Evolutionary conservation across 306 rosid species (phyloP).

Genomic region (Glycine tomentella): DNA sequence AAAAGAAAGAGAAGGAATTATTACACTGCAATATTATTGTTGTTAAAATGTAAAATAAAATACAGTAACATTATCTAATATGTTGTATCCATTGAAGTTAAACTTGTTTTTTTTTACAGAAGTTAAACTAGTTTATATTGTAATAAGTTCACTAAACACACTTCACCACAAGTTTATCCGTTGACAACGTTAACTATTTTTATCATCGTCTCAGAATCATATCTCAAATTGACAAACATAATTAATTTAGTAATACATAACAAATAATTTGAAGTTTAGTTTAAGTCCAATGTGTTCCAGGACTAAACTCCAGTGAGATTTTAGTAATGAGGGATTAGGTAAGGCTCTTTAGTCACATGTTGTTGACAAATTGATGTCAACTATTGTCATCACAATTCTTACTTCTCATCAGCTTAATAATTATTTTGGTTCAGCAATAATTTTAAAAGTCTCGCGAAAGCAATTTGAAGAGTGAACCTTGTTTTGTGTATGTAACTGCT

Average conservation of each 20-base stretch:
- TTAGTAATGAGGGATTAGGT: conserved; percentile 28
- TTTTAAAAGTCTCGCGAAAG: not conserved
- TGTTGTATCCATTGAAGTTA: too few relatives aligned
- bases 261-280: too few relatives aligned
- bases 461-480: conserved; percentile 4
- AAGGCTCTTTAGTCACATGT: conserved; percentile 33
- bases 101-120: too few relatives aligned
- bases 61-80: too few relatives aligned
- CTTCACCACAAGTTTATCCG: not conserved
- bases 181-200: not conserved
- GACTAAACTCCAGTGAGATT: not conserved
- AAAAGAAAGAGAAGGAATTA: too few relatives aligned
- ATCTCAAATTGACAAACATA: not conserved
- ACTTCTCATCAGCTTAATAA: conserved; percentile 4
- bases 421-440: conserved; percentile 22
- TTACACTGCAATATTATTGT: too few relatives aligned
- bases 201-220: not conserved
- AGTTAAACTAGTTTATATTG: too few relatives aligned
- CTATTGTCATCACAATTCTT: conserved; percentile 22
- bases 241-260: not conserved
- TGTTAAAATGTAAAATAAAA: too few relatives aligned
- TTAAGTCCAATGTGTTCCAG: not conserved
- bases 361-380: conserved; percentile 42
- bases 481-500: not conserved
- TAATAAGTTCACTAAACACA: too few relatives aligned